phyloP scores from a whole-genome alignment of 2,329 filamentous ascomycete genomes.

The Pseudogymnoascus sp. region DNA sequence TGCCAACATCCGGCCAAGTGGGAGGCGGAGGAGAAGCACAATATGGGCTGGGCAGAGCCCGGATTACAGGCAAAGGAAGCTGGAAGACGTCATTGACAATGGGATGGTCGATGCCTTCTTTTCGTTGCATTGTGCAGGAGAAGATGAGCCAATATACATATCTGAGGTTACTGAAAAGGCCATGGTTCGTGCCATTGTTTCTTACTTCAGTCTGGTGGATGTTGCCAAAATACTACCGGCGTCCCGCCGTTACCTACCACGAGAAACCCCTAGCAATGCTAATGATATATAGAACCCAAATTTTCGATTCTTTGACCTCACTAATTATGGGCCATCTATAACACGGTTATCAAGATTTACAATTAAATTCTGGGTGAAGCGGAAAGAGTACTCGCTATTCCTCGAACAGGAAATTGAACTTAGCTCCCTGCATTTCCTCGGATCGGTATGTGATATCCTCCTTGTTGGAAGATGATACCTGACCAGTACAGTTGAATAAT shows the following conservation, averaged over 20 bases:
- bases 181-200: conserved; percentile 42
- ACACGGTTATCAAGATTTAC: conserved; percentile 58
- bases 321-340: conserved; percentile 50
- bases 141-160: conserved; percentile 73
- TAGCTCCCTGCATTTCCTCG: conserved; percentile 68
- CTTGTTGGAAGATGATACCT: neutral
- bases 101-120: conserved; percentile 85
- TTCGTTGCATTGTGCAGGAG: conserved; percentile 62
- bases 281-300: conserved; percentile 58
- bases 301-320: conserved; percentile 77
- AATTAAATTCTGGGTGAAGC: conserved; percentile 67
- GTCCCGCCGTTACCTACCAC: neutral
- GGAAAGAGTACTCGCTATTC: conserved; percentile 52
- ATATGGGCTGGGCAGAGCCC: conserved; percentile 56
- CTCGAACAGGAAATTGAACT: conserved; percentile 62
- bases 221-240: neutral
- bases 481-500: conserved; percentile 50
- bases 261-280: neutral
- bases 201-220: neutral
- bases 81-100: conserved; percentile 64
- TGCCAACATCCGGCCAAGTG: conserved; percentile 28
- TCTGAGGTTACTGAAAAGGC: conserved; percentile 72
- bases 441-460: conserved; percentile 41
- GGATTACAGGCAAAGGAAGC: conserved; percentile 58
- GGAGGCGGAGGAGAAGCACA: conserved; percentile 50